Evolutionary conservation across 1,284 basidiomycete genomes (phyloP).

Genomic region (Trichosporon faecale): DNA sequence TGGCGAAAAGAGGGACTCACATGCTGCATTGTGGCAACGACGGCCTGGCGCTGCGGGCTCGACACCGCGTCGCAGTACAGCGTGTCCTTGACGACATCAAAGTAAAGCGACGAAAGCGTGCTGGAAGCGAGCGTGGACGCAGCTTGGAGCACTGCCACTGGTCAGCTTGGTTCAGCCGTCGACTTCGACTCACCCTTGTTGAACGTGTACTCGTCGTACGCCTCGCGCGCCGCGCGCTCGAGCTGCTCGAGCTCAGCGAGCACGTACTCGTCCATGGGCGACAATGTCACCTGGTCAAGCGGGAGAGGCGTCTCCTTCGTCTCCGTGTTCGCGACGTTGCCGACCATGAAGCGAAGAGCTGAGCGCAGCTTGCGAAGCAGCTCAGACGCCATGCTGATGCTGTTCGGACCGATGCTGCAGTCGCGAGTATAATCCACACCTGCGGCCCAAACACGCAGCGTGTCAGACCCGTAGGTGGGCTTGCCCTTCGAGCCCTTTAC

Average conservation of each 20-base stretch:
- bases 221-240: conserved; percentile 64
- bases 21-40: conserved; percentile 70
- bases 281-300: conserved; percentile 31
- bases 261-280: conserved; percentile 67
- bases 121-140: conserved; percentile 53
- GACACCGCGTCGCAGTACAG: conserved; percentile 70
- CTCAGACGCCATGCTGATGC: conserved; percentile 74
- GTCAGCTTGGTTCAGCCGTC: conserved; percentile 47
- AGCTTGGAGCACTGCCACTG: conserved; percentile 57
- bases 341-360: conserved; percentile 83
- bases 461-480: conserved; percentile 80
- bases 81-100: conserved; percentile 86
- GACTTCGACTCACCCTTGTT: conserved; percentile 63
- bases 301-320: conserved; percentile 13
- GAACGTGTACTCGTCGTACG: conserved; percentile 77
- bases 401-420: conserved; percentile 75
- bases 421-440: conserved; percentile 88
- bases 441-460: conserved; percentile 86
- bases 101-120: conserved; percentile 66
- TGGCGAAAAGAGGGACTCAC: conserved; percentile 52
- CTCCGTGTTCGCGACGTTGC: conserved; percentile 61
- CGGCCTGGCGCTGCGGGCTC: conserved; percentile 61
- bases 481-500: conserved; percentile 74
- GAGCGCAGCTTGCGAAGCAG: conserved; percentile 83
- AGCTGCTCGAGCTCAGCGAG: conserved; percentile 77